Evolutionary conservation across 495 filamentous ascomycete genomes (phyloP).

Genomic region (Daldinia decipiens): DNA sequence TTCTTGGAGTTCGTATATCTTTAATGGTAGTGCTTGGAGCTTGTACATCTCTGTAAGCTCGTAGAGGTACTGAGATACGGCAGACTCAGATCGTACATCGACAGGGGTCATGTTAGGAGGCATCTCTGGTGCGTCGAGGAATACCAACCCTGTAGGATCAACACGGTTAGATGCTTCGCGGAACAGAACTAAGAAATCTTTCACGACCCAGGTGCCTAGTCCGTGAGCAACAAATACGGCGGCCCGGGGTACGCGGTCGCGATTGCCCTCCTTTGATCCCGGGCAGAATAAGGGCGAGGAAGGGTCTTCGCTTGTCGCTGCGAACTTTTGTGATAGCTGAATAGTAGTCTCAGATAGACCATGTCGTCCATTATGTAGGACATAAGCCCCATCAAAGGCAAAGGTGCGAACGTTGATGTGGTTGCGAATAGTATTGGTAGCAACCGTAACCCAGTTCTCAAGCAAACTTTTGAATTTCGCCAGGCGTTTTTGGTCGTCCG

Average conservation of each 20-base stretch:
- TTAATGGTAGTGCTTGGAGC: not conserved
- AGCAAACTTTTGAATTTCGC: constrained; percentile 19
- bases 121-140: constrained; percentile 21
- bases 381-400: constrained; percentile 15
- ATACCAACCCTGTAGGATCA: constrained; percentile 22
- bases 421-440: not conserved
- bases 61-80: constrained; percentile 8
- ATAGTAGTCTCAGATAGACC: not conserved
- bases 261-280: not conserved
- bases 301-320: constrained; percentile 1
- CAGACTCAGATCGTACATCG: not conserved
- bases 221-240: constrained; percentile 33
- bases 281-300: constrained; percentile 15
- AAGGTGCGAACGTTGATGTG: constrained; percentile 25
- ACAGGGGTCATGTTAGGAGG: not conserved
- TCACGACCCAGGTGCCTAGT: constrained; percentile 32
- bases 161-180: not conserved
- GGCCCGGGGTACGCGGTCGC: not conserved
- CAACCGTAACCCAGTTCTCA: constrained; percentile 14
- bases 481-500: not conserved
- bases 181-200: constrained; percentile 8
- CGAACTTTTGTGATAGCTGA: constrained; percentile 4
- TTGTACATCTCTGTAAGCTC: constrained; percentile 13
- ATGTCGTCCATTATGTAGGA: constrained; percentile 9
- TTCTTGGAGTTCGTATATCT: not conserved